phyloP scores from a whole-genome alignment of 768 basidiomycete species.

The Psilocybe cyanescens region DNA sequence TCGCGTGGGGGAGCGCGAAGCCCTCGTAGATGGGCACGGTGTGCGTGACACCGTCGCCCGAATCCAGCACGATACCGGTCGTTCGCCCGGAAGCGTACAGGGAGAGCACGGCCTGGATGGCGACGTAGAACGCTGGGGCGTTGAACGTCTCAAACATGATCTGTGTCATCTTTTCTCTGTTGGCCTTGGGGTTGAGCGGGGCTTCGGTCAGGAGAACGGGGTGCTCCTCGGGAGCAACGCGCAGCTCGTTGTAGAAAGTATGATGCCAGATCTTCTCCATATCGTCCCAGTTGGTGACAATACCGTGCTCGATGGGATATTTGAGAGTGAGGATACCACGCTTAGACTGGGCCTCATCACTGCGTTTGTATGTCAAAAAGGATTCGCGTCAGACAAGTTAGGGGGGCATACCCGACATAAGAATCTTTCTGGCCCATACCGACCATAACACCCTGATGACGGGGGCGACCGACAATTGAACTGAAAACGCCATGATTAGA shows the following conservation, averaged over 20 bases:
- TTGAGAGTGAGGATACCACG: slow-evolving; percentile 93
- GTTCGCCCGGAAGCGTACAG: slow-evolving; percentile 97
- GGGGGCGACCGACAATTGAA: slow-evolving; percentile 93
- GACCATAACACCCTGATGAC: slow-evolving; percentile 96
- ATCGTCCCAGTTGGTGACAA: slow-evolving; percentile 98
- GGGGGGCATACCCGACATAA: slow-evolving; percentile 78
- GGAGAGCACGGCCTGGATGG: slow-evolving; percentile 90
- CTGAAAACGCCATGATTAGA: slow-evolving; percentile 36
- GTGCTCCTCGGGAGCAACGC: slow-evolving; percentile 93
- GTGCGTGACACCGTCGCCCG: slow-evolving; percentile 96
- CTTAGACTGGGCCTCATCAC: slow-evolving; percentile 47
- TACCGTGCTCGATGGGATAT: slow-evolving; percentile 94
- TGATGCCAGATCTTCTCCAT: slow-evolving; percentile 99
- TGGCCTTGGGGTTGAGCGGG: slow-evolving; percentile 93
- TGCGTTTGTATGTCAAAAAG: slow-evolving; percentile 12
- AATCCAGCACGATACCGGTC: slow-evolving; percentile 94
- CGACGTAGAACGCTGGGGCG: slow-evolving; percentile 89
- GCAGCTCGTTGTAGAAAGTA: slow-evolving; percentile 95
- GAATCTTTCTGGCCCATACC: slow-evolving; percentile 98
- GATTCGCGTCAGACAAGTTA: neutral
- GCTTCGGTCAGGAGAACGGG: slow-evolving; percentile 92
- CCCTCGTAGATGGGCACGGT: slow-evolving; percentile 97
- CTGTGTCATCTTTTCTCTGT: slow-evolving; percentile 94
- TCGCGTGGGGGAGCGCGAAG: slow-evolving; percentile 92
- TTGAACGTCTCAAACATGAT: slow-evolving; percentile 99